A percentile compares a stretch with the other conserved stretches of the same genome.
Evolutionary conservation across 31 red algal genomes (phyloP).

Genomic region (Endocladia muricata): DNA sequence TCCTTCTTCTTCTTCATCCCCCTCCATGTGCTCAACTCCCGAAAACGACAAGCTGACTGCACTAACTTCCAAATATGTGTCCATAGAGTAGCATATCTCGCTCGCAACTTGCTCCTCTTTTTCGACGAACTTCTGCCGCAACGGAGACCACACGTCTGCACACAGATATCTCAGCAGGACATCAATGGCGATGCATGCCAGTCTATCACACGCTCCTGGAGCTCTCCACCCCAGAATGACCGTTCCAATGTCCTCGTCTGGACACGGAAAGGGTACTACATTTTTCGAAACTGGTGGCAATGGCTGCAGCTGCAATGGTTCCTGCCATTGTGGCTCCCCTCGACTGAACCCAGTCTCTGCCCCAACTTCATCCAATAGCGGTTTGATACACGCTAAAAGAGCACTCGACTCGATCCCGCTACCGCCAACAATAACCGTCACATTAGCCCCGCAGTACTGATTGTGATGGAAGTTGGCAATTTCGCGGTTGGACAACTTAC

Average conservation of each 20-base stretch:
- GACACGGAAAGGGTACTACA: slow-evolving; percentile 37
- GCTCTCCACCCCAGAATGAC: slow-evolving; percentile 77
- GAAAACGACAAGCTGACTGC: slow-evolving; percentile 33
- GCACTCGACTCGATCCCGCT: slow-evolving; percentile 19
- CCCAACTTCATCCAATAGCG: slow-evolving; percentile 35
- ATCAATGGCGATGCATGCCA: slow-evolving; percentile 45
- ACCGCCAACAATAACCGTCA: slow-evolving; percentile 77
- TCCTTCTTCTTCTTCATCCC: slow-evolving; percentile 32
- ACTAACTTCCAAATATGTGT: slow-evolving; percentile 35
- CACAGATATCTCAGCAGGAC: slow-evolving; percentile 50
- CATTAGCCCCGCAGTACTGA: slow-evolving; percentile 87
- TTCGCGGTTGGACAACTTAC: slow-evolving; percentile 64
- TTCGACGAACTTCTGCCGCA: slow-evolving; percentile 70
- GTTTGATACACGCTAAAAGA: slow-evolving; percentile 46
- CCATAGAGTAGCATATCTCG: slow-evolving; percentile 30
- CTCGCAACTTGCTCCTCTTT: slow-evolving; percentile 55
- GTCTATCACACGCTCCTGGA: slow-evolving; percentile 9
- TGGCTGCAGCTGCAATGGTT: slow-evolving; percentile 15
- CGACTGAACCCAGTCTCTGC: slow-evolving; percentile 9
- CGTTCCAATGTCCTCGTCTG: slow-evolving; percentile 54
- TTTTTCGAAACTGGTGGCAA: slow-evolving; percentile 18
- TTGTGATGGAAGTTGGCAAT: slow-evolving; percentile 67
- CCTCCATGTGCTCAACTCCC: slow-evolving; percentile 48
- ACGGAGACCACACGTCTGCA: slow-evolving; percentile 53
- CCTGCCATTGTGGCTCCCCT: slow-evolving; percentile 35